Percentiles rank a stretch among this genome's conserved stretches.
Evolutionary conservation across 371 early-diverging fungal genomes (phyloP).

Genomic region (Capillidium heterosporum): DNA sequence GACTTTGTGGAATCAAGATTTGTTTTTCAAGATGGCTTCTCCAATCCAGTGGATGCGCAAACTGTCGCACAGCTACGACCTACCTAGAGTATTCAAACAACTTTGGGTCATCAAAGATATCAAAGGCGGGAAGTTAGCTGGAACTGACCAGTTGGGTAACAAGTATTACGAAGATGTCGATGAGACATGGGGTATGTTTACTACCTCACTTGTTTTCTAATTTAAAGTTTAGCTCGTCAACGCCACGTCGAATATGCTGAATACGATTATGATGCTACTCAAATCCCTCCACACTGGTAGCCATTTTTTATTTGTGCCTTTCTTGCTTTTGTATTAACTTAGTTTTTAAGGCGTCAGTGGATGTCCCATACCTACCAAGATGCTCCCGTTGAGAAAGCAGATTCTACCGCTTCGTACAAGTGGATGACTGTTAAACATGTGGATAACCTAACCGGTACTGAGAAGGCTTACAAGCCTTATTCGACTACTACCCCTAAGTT

Average conservation of each 20-base stretch:
- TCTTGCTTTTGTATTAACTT: neutral
- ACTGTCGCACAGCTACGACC: constrained; percentile 20
- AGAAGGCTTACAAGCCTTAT: constrained; percentile 62
- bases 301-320: neutral
- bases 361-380: constrained; percentile 65
- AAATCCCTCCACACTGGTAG: constrained; percentile 83
- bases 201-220: neutral
- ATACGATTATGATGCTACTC: constrained; percentile 50
- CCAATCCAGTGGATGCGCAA: neutral
- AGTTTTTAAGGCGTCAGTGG: constrained; percentile 31
- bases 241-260: constrained; percentile 77
- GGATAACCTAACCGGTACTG: constrained; percentile 51
- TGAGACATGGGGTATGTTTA: constrained; percentile 46
- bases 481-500: constrained; percentile 71
- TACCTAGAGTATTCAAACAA: constrained; percentile 36
- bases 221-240: constrained; percentile 38
- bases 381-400: constrained; percentile 39
- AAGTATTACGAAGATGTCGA: constrained; percentile 72
- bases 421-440: constrained; percentile 17
- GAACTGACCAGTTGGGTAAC: constrained; percentile 74
- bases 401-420: constrained; percentile 21
- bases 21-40: neutral
- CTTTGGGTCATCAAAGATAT: constrained; percentile 57
- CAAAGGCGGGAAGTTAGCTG: constrained; percentile 68
- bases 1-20: too few species aligned